Percentiles rank a stretch among this genome's conserved stretches.
Conservation (phyloP, 306 rosid species). For the Lablab purpureus region DNA sequence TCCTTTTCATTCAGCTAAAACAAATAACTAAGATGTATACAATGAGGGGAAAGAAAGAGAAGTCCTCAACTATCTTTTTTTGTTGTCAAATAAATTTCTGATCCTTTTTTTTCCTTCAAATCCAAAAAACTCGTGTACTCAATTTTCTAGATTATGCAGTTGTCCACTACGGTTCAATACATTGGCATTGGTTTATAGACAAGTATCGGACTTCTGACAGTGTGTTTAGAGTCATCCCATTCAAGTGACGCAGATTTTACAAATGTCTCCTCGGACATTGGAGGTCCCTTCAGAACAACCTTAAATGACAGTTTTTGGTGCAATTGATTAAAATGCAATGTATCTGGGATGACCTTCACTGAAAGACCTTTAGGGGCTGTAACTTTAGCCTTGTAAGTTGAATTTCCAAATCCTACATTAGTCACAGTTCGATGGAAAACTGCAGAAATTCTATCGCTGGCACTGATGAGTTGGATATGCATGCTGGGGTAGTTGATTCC, state of each 20-base stretch:
- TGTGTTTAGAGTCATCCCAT: constrained; percentile 72
- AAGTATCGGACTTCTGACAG: constrained; percentile 66
- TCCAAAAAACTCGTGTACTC: constrained; percentile 1
- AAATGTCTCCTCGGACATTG: constrained; percentile 20
- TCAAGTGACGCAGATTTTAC: constrained; percentile 55
- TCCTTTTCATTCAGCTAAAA: constrained; percentile 34
- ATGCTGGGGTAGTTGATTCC: constrained; percentile 91
- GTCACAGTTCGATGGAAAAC: constrained; percentile 68
- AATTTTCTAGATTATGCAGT: constrained; percentile 34
- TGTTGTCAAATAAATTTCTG: background rate
- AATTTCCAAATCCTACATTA: constrained; percentile 60
- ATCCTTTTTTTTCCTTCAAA: background rate
- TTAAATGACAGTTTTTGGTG: constrained; percentile 59
- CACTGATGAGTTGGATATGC: constrained; percentile 48
- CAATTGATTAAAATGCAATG: constrained; percentile 50
- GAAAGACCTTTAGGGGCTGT: constrained; percentile 60
- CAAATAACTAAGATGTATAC: constrained; percentile 30
- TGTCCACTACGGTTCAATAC: background rate
- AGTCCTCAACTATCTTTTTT: background rate
- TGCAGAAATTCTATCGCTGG: constrained; percentile 51
- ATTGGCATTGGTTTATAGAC: constrained; percentile 42
- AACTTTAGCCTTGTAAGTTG: constrained; percentile 70
- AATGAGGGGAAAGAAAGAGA: background rate
- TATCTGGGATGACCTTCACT: constrained; percentile 59
- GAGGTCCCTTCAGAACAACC: constrained; percentile 62